Conservation (phyloP, 305 asterid species). For the Fraxinus greggii region DNA sequence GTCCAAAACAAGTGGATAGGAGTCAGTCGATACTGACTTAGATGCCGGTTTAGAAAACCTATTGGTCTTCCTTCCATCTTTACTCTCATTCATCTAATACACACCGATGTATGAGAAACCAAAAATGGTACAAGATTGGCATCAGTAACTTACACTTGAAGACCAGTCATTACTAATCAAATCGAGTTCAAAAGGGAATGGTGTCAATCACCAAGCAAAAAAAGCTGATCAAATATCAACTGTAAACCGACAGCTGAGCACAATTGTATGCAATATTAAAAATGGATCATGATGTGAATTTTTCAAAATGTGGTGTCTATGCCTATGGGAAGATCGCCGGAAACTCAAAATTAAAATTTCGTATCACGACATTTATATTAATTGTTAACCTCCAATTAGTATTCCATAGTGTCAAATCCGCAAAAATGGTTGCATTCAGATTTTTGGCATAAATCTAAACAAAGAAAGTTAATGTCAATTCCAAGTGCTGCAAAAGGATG, state of each 20-base stretch:
- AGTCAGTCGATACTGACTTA: conserved; percentile 38
- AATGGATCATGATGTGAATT: neutral
- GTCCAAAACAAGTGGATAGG: conserved; percentile 76
- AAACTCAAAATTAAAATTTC: neutral
- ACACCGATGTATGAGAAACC: conserved; percentile 27
- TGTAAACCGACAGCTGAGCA: neutral
- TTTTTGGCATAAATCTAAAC: neutral
- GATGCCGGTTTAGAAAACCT: conserved; percentile 43
- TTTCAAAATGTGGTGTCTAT: neutral
- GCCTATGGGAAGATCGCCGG: neutral
- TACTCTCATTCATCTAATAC: conserved; percentile 77
- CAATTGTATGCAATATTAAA: neutral
- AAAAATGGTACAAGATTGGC: conserved; percentile 9
- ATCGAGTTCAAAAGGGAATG: conserved; percentile 10
- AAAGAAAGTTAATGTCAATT: neutral
- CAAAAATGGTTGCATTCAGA: neutral
- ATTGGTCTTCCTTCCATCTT: conserved; percentile 52
- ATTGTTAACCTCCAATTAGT: neutral
- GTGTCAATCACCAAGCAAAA: neutral
- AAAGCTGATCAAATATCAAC: neutral
- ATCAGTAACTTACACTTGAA: conserved; percentile 1
- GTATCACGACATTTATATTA: neutral
- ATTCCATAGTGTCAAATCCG: neutral
- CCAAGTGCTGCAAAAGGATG: neutral
- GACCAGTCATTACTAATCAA: conserved; percentile 16